A percentile compares a stretch with the other conserved stretches of the same genome.
Conservation (phyloP, 1,139 yeast genomes). For the Yarrowia galli region DNA sequence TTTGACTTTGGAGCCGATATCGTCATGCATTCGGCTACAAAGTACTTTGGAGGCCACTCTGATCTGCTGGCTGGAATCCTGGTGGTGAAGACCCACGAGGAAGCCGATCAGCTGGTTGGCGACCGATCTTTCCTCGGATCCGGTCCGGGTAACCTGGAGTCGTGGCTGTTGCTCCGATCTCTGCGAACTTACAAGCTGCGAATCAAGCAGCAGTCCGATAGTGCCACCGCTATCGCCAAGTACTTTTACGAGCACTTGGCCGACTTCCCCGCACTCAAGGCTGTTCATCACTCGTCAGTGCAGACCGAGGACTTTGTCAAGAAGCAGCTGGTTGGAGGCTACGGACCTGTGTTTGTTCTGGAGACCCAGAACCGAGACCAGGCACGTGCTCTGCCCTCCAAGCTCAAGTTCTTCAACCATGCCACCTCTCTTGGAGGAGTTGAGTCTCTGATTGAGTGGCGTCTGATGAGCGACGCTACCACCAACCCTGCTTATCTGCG, state of each 20-base stretch:
- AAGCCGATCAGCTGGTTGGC: constrained; percentile 56
- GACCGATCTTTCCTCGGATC: constrained; percentile 81
- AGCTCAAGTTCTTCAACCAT: constrained; percentile 76
- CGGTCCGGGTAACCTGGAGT: constrained; percentile 77
- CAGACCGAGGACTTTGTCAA: constrained; percentile 71
- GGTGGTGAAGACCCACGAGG: constrained; percentile 60
- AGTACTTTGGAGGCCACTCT: constrained; percentile 94
- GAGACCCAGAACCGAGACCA: constrained; percentile 58
- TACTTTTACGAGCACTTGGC: constrained; percentile 60
- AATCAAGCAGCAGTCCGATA: constrained; percentile 67
- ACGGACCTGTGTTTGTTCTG: constrained; percentile 79
- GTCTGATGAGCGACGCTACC: constrained; percentile 72
- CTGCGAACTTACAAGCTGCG: constrained; percentile 80
- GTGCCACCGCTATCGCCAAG: constrained; percentile 67
- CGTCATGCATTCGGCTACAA: constrained; percentile 89
- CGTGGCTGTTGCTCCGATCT: constrained; percentile 76
- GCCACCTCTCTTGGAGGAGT: constrained; percentile 96
- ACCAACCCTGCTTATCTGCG: constrained; percentile 67
- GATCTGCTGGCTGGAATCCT: constrained; percentile 84
- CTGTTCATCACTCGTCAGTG: constrained; percentile 73
- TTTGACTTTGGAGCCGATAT: constrained; percentile 82
- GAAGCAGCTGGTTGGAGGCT: constrained; percentile 70
- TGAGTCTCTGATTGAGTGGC: constrained; percentile 90
- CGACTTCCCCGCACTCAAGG: constrained; percentile 58
- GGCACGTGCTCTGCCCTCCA: constrained; percentile 72